These are phyloP conservation scores for Alternaria longipes DNA, from an alignment of 2,329 filamentous ascomycete species.

Conservation along the genomic window DNA sequence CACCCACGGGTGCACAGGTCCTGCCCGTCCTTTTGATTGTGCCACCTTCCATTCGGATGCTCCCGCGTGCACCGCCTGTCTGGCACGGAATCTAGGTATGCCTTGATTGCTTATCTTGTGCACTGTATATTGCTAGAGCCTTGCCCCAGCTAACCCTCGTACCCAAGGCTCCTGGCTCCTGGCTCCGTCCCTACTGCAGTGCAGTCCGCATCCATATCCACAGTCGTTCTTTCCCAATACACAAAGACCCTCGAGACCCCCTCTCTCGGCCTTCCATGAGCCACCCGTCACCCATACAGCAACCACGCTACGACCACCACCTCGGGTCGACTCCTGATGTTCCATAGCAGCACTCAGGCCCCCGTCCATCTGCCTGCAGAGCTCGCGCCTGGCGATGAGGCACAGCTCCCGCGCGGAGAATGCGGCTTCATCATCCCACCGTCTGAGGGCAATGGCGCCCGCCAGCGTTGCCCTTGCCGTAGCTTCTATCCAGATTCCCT, in stretches of 20 bases:
- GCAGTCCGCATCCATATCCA: conserved; percentile 1
- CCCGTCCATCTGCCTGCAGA: conserved; percentile 44
- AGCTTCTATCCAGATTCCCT: conserved; percentile 53
- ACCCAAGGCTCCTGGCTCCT: conserved; percentile 22
- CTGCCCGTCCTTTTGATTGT: conserved; percentile 35
- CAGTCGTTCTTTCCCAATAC: conserved; percentile 12
- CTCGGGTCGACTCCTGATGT: conserved; percentile 48
- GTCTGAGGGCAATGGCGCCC: conserved; percentile 31
- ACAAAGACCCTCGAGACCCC: conserved; percentile 11
- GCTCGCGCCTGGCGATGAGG: conserved; percentile 36
- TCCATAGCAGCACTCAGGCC: conserved; percentile 45
- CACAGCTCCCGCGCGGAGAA: conserved; percentile 51
- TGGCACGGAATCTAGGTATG: conserved; percentile 36
- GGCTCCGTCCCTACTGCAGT: conserved; percentile 11
- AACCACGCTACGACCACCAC: conserved; percentile 37
- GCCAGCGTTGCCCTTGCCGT: conserved; percentile 56
- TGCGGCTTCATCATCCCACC: conserved; percentile 48
- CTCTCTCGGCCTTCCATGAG: conserved; percentile 46
- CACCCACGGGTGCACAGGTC: conserved; percentile 38
- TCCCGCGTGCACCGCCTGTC: conserved; percentile 39
- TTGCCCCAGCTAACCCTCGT: conserved; percentile 35
- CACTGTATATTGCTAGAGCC: conserved; percentile 44
- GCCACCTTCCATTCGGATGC: conserved; percentile 40
- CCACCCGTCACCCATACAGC: conserved; percentile 32
- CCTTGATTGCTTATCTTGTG: conserved; percentile 45